phyloP scores from a whole-genome alignment of 23 red algal genomes.

The Porphyridium purpureum region DNA sequence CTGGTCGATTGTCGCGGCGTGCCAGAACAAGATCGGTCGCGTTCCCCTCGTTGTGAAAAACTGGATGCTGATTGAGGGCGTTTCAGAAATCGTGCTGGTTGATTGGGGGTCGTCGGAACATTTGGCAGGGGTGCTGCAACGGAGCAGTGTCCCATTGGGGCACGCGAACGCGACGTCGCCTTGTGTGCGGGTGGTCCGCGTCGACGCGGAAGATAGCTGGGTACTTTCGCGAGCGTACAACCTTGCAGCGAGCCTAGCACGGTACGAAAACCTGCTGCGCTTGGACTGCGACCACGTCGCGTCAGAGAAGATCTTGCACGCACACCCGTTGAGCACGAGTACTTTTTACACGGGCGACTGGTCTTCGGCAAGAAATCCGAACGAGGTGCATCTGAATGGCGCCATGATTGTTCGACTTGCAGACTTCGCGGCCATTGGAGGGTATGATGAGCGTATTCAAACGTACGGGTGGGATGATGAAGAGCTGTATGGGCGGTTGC shows the following conservation, averaged over 20 bases:
- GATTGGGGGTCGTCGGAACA: conserved; percentile 55
- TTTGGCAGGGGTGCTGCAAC: conserved; percentile 7
- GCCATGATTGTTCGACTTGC: neutral
- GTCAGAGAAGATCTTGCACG: conserved; percentile 3
- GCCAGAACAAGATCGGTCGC: conserved; percentile 22
- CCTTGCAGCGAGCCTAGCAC: conserved; percentile 20
- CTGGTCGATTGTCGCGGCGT: conserved; percentile 48
- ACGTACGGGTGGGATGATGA: conserved; percentile 35
- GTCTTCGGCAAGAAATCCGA: conserved; percentile 1
- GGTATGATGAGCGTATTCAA: conserved; percentile 8
- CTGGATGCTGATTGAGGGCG: conserved; percentile 19
- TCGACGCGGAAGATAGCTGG: conserved; percentile 48
- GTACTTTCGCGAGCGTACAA: conserved; percentile 72
- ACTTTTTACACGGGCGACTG: conserved; percentile 2
- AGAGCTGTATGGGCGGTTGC: neutral
- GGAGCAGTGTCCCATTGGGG: neutral
- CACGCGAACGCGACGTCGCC: conserved; percentile 2
- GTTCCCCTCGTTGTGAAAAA: conserved; percentile 14
- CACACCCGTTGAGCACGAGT: conserved; percentile 3
- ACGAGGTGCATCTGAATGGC: conserved; percentile 6
- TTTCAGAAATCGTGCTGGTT: conserved; percentile 45
- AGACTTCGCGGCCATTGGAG: neutral
- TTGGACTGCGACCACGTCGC: conserved; percentile 50
- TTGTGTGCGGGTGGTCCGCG: conserved; percentile 29
- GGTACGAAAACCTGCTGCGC: conserved; percentile 22